A percentile compares a stretch with the other conserved stretches of the same genome.
Evolutionary conservation across 805 yeast genomes (phyloP).

Genomic region (Candida koratica): DNA sequence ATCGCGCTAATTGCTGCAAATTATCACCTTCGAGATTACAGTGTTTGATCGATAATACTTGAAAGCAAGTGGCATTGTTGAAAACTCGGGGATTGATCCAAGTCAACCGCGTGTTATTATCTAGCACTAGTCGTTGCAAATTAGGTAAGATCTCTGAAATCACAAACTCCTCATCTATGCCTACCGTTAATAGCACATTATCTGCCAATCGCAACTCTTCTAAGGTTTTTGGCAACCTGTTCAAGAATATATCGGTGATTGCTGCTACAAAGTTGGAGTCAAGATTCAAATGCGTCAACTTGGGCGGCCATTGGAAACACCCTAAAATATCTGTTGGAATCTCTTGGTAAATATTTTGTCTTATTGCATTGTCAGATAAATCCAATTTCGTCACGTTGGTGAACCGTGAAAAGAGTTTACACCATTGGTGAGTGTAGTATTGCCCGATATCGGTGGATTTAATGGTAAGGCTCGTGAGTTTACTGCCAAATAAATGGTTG

Average conservation of each 20-base stretch:
- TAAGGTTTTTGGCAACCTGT: constrained; percentile 26
- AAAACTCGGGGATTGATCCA: constrained; percentile 17
- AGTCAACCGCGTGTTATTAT: constrained; percentile 15
- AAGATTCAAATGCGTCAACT: constrained; percentile 20
- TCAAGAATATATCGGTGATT: constrained; percentile 19
- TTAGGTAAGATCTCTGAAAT: constrained; percentile 18
- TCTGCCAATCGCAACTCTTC: constrained; percentile 21
- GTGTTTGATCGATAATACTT: constrained; percentile 10
- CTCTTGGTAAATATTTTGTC: constrained; percentile 12
- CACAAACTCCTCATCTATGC: constrained; percentile 9
- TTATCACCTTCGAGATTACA: constrained; percentile 16
- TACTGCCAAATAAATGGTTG: constrained; percentile 15
- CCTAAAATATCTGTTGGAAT: constrained; percentile 18
- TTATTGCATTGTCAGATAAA: constrained; percentile 25
- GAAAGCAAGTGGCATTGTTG: constrained; percentile 3
- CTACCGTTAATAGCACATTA: constrained; percentile 16
- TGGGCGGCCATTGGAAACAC: constrained; percentile 22
- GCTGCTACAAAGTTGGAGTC: constrained; percentile 23
- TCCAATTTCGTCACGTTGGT: constrained; percentile 19
- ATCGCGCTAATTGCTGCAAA: constrained; percentile 11
- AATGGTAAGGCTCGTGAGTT: constrained; percentile 22
- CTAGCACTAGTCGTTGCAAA: constrained; percentile 16
- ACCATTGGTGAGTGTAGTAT: constrained; percentile 30
- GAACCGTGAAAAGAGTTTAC: constrained; percentile 24
- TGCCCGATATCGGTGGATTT: constrained; percentile 34